Base-by-base conservation (phyloP, 352 stramenopile species). In the Stephanocyclus meneghinianus region DNA sequence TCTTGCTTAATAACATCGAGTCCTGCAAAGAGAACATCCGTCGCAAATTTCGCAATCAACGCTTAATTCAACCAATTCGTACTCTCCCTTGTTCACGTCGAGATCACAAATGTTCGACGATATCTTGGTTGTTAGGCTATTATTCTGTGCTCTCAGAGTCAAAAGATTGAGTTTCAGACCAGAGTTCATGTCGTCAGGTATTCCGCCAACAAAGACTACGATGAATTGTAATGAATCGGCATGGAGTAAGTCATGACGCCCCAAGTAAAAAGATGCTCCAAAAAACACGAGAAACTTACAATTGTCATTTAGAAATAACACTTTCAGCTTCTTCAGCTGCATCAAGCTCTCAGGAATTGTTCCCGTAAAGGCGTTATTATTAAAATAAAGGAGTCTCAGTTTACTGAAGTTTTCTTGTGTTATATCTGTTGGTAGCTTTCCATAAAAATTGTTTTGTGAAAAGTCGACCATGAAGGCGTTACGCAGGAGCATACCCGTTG, bases 31-130 rank as follows among this genome's bases (percentile, higher is more conserved):
- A 9, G 63, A 65, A 35, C 79, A 88, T 64, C 50, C 60, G 37
- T 72, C 70, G 42, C 82, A 91, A 64, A 89, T 87, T 40, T 75
- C 26, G 63, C 87, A 92, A 64, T 92, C 85, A 7, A 87, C 80
- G 40, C 73, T 76, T 10, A 92, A 72, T 62, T 92, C 85, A 6
- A 91, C 79, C 45, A 91, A 71, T 64, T 87, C 76, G 42, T 76
- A 75, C 13, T 86, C 60, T 63, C 61, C 64, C 8, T 76, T 35
- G 44, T 82, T 81, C 1, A 90, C 74, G 57, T 80, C 71, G 56
- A 91, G 56, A 42, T 80, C 71, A 65, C 87, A 92, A 63, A 88
- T 77, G 10, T 75, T 44, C 7, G 57, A 48, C 10, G 80, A 67
- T 35, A 92, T 77, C 4, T 48, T 32, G 7, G 44, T 67, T 21